Conservation (phyloP, 164 flowering plant genomes). For the Nelumbo lutea region DNA sequence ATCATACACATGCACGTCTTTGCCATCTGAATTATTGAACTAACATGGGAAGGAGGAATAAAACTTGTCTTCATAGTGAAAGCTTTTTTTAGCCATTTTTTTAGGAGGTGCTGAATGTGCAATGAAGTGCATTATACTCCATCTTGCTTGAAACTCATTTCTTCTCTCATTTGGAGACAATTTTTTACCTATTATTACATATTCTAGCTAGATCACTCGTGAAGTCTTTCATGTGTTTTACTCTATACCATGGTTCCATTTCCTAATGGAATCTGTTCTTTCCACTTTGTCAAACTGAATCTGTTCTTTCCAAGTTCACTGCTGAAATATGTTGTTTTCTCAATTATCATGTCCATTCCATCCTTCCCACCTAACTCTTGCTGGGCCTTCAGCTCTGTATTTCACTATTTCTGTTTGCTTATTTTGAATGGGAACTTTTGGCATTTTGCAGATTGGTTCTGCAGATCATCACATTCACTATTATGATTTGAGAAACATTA, state of each 20-base stretch:
- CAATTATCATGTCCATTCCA: no score
- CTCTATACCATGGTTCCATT: not conserved
- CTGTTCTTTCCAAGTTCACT: no score
- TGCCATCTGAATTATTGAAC: no score
- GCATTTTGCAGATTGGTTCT: constrained; percentile 78
- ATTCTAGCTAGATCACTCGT: not conserved
- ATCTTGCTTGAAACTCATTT: not conserved
- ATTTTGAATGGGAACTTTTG: constrained; percentile 6
- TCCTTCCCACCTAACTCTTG: no score
- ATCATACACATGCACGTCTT: not conserved
- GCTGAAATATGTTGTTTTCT: no score
- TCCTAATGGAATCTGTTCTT: not conserved
- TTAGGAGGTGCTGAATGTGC: not conserved
- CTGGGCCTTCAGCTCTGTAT: no score
- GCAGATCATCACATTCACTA: constrained; percentile 95
- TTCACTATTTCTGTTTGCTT: no score
- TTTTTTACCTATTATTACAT: not conserved
- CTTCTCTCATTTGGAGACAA: not conserved
- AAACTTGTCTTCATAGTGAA: no score
- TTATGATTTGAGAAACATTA: constrained; percentile 82
- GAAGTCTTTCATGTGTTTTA: not conserved
- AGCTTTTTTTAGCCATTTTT: not conserved
- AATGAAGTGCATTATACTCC: not conserved
- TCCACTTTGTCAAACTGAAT: no score
- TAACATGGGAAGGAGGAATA: not conserved